Evolutionary conservation across 2,329 filamentous ascomycete genomes (phyloP).

Genomic region (Colletotrichum coccodes): DNA sequence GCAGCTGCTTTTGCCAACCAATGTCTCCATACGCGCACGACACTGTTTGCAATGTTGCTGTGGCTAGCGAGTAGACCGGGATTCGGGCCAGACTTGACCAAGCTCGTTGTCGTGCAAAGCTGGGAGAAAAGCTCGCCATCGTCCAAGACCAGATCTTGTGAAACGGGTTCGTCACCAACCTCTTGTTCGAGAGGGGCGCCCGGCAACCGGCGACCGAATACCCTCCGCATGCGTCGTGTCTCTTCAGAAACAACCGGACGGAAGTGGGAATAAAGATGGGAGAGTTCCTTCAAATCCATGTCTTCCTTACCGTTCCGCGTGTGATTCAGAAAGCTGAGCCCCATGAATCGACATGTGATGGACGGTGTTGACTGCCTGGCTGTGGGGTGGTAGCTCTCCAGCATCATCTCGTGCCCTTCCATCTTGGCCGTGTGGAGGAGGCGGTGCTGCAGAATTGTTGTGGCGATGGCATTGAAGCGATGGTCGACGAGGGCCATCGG

Average conservation of each 20-base stretch:
- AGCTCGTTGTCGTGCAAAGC: constrained; percentile 73
- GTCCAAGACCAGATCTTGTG: constrained; percentile 73
- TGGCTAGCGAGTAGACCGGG: constrained; percentile 72
- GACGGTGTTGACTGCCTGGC: constrained; percentile 75
- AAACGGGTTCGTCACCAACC: constrained; percentile 56
- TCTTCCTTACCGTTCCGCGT: constrained; percentile 35
- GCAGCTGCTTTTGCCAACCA: constrained; percentile 71
- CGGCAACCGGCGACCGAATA: constrained; percentile 40
- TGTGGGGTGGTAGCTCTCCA: constrained; percentile 82
- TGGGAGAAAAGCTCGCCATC: constrained; percentile 79
- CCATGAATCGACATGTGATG: constrained; percentile 72
- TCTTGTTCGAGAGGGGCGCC: constrained; percentile 37
- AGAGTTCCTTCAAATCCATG: constrained; percentile 51
- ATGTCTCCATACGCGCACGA: constrained; percentile 76
- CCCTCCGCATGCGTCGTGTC: constrained; percentile 49
- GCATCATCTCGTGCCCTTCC: constrained; percentile 72
- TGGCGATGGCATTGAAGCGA: constrained; percentile 70
- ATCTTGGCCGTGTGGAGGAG: constrained; percentile 68
- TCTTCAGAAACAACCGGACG: constrained; percentile 69
- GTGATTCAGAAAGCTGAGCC: constrained; percentile 68
- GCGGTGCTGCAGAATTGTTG: constrained; percentile 72
- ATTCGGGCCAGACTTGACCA: constrained; percentile 73
- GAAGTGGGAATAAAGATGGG: constrained; percentile 76
- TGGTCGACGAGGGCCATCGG: constrained; percentile 67
- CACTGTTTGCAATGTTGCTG: constrained; percentile 73